phyloP scores from a whole-genome alignment of 2,329 filamentous ascomycete species.

The Venturia aucupariae region DNA sequence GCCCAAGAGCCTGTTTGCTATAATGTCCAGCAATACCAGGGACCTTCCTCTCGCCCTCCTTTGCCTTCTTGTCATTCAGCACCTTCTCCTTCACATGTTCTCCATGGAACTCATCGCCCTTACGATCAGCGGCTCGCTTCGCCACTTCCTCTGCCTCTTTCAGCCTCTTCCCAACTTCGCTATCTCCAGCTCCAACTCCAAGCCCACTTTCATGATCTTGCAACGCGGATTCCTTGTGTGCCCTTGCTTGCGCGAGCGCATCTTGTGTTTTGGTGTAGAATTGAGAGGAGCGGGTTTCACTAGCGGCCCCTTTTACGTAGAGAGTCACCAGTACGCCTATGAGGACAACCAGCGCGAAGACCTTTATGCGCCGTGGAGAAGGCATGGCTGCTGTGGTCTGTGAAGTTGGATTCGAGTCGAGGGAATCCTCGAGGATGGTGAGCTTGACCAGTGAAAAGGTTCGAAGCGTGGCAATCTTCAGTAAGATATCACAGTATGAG shows the following conservation, averaged over 20 bases:
- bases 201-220: slow-evolving; percentile 38
- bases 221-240: slow-evolving; percentile 38
- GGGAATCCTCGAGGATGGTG: background rate
- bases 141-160: slow-evolving; percentile 60
- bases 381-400: slow-evolving; percentile 9
- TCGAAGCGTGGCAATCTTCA: background rate
- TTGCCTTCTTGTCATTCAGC: slow-evolving; percentile 16
- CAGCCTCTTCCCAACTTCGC: slow-evolving; percentile 51
- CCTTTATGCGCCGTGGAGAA: slow-evolving; percentile 51
- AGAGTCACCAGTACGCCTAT: slow-evolving; percentile 58
- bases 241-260: slow-evolving; percentile 30
- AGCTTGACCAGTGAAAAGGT: background rate
- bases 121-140: slow-evolving; percentile 60
- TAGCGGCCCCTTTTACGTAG: slow-evolving; percentile 60
- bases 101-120: slow-evolving; percentile 42
- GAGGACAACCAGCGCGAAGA: slow-evolving; percentile 56
- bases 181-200: slow-evolving; percentile 39
- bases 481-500: background rate
- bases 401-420: background rate
- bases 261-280: slow-evolving; percentile 53
- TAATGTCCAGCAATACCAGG: slow-evolving; percentile 21
- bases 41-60: slow-evolving; percentile 15
- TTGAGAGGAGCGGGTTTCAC: slow-evolving; percentile 42
- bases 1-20: slow-evolving; percentile 14
- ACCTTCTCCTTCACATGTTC: slow-evolving; percentile 24